Conservation (phyloP, 2,329 filamentous ascomycete genomes). For the Neospermospora avenae region DNA sequence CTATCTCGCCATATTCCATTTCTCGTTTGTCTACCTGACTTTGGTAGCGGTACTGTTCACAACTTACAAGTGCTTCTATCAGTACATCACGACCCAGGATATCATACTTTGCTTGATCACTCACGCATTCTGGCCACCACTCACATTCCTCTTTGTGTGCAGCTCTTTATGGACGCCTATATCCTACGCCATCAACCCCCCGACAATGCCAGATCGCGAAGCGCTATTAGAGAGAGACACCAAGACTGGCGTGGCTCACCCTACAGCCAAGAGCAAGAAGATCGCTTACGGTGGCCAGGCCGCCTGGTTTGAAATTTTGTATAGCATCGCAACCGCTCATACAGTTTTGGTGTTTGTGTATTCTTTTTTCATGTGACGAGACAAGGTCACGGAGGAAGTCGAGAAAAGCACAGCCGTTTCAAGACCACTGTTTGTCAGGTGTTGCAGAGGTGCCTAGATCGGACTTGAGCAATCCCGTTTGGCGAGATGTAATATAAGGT, state of each 20-base stretch:
- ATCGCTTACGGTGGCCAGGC: slow-evolving; percentile 40
- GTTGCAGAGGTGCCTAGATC: too few relatives aligned
- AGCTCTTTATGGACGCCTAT: slow-evolving; percentile 48
- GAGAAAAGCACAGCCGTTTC: too few relatives aligned
- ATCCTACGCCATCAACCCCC: slow-evolving; percentile 58
- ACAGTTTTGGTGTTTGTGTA: slow-evolving; percentile 47
- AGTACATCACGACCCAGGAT: slow-evolving; percentile 36
- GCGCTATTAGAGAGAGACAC: slow-evolving; percentile 53
- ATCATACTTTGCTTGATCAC: slow-evolving; percentile 48
- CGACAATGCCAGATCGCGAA: slow-evolving; percentile 54
- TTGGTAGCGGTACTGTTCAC: slow-evolving; percentile 39
- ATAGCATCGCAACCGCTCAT: slow-evolving; percentile 48
- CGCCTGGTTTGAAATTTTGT: slow-evolving; percentile 55
- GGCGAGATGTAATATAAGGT: too few relatives aligned
- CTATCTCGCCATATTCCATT: slow-evolving; percentile 53
- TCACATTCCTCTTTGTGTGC: slow-evolving; percentile 42
- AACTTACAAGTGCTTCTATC: slow-evolving; percentile 37
- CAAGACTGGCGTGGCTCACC: slow-evolving; percentile 54
- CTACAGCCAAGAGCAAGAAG: slow-evolving; percentile 33
- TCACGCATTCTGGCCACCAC: slow-evolving; percentile 59
- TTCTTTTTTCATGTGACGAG: slow-evolving; percentile 6
- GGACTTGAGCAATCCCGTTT: too few relatives aligned
- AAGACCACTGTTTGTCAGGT: too few relatives aligned
- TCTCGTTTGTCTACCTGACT: slow-evolving; percentile 42
- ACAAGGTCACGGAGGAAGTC: too few relatives aligned